A percentile compares a stretch with the other conserved stretches of the same genome.
phyloP scores from a whole-genome alignment of 345 rosid species.

The Excoecaria cochinchinensis region DNA sequence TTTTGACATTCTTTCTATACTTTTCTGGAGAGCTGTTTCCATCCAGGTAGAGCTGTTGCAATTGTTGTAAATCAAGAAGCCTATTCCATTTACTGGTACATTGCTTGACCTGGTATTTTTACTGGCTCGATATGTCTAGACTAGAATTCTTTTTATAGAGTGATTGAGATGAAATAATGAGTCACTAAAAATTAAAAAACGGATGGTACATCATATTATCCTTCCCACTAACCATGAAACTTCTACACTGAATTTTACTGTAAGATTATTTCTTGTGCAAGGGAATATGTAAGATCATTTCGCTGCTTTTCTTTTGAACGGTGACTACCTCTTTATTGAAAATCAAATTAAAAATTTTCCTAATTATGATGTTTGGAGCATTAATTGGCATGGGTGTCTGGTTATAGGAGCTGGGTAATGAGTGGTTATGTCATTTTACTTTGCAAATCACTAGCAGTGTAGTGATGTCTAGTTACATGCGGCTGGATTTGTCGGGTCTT shows the following conservation, averaged over 20 bases:
- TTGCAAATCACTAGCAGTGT: background rate
- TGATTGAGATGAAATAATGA: constrained; percentile 2
- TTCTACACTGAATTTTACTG: constrained; percentile 15
- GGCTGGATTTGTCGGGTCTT: background rate
- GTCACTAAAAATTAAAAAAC: constrained; percentile 7
- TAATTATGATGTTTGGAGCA: too few relatives aligned
- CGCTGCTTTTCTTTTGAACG: too few relatives aligned
- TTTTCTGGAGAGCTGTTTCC: constrained; percentile 5
- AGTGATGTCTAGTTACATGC: too few relatives aligned
- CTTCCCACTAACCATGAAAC: constrained; percentile 27
- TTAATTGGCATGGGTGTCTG: background rate
- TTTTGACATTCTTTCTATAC: background rate
- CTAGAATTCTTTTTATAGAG: background rate
- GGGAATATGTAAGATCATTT: background rate
- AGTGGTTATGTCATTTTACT: background rate
- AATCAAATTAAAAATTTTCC: too few relatives aligned
- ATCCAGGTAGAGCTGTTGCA: background rate
- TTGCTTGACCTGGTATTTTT: constrained; percentile 5
- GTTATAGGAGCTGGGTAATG: background rate
- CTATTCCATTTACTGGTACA: background rate
- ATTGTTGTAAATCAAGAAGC: constrained; percentile 18
- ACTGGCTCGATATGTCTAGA: background rate
- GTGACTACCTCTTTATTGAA: too few relatives aligned
- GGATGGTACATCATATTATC: constrained; percentile 12
- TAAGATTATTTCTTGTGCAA: background rate